Evolutionary conservation across 371 early-diverging fungal genomes (phyloP), one percentile per base, ranked within the genome.

Genomic region (Mucor piriformis): DNA sequence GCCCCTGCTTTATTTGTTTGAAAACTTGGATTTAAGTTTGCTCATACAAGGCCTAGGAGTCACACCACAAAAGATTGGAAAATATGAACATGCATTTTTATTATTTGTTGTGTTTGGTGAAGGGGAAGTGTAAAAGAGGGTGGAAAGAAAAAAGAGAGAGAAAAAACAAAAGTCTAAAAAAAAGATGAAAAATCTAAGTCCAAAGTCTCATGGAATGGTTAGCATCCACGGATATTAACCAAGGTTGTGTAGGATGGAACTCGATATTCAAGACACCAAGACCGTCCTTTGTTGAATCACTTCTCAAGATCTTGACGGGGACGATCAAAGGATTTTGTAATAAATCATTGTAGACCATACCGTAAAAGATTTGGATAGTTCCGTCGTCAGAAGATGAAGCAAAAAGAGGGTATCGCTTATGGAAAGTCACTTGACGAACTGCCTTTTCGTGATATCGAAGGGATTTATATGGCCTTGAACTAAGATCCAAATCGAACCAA

Each of bases 401-500:
- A 82, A 98, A 96, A 40, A 98, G 79, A 32, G 99, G 99, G 75
- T 93, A 94, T 50, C 88, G 83, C 73, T 82, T 83, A 70, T 95
- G 96, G 76, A 83, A 98, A 13, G 82, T 55, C 4, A 96, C 96
- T 56, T 89, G 84, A 46, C 97, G 92, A 32, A 98, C 87, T 29
- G 97, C 98, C 73, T 85, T 83, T 43, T 74, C 69, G 79, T 97
- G 98, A 81, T 89, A 95, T 72, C 88, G 77, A 49, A 97, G 78
- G 6, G 93, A 90, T 67, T 92, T 93, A 81, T 95, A 97, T 11
- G 99, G 96, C 75, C 87, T 90, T 59, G 87, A 67, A 8, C 93
- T 90, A 59, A 96, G 80, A 72, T 97, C 97, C 71, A 95, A 74
- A 79, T 98, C 99, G 69, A 96, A 97, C 99, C 99, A 98, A 63